Evolutionary conservation across 2,329 filamentous ascomycete genomes (phyloP), one percentile per base, ranked within the genome.

Genomic region (Talaromyces sp.): DNA sequence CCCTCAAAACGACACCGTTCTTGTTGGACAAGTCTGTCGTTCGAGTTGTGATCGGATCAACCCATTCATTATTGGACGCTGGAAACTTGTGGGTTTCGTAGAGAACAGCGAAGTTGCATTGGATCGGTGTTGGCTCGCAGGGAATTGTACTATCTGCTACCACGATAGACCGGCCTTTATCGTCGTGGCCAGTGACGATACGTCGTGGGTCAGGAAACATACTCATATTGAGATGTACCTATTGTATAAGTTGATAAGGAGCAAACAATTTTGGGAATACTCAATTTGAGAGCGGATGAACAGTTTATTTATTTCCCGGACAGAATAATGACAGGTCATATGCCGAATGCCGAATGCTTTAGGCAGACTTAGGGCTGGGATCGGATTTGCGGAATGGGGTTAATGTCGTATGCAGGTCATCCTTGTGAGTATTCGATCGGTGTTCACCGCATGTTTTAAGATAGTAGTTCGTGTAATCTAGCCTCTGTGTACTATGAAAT

Each of bases 181-280:
- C 62, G 19, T 64, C 62, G 19, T 64, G 62, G 11, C 62, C 62
- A 4, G 62, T 64, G 54, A 64, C 62, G 11, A 64, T 56, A 25
- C 62, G 52, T 37, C 62, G 31, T 49, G 62, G 62, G 25, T 64
- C n/a, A 2, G 54, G 62, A 9, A 64, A 60, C 43, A 64, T n/a
- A 31, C 50, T 59, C 61, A 63, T 37, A 13, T 37, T 13, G 13
- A 5, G 27, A 31, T 31, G 27, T 31, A 7, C 27, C 7, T 31
- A 7, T 31, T 31, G 27, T 31, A 31, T 31, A 31, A 5, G 27
- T 6, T 31, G 7, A 31, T 31, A 31, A 6, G 7, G 27, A 31
- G 27, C 6, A 31, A 31, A 31, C 0, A 31, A 4, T 5, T 31
- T 7, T 31, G 1, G 27, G 27, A 31, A 31, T 6, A 31, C 27